phyloP scores from a whole-genome alignment of 1,139 yeast genomes.

The Debaryomycetaceae sp. region DNA sequence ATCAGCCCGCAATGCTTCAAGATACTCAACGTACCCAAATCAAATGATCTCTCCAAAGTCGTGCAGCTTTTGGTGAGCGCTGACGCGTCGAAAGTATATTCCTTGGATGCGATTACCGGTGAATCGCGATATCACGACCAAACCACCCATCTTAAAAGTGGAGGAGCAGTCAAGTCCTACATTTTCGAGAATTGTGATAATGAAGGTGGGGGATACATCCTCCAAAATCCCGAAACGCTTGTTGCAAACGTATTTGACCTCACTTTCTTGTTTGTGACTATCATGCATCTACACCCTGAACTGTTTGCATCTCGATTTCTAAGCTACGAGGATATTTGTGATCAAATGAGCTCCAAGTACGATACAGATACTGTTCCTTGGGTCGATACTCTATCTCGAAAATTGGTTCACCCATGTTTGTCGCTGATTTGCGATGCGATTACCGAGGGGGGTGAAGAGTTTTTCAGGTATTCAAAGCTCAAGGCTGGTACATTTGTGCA shows the following conservation, averaged over 20 bases:
- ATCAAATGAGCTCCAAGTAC: constrained; percentile 14
- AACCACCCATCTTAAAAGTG: constrained; percentile 10
- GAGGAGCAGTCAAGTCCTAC: constrained; percentile 25
- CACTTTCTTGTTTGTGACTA: constrained; percentile 28
- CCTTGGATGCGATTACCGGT: constrained; percentile 24
- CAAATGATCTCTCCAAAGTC: constrained; percentile 6
- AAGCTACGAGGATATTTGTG: constrained; percentile 39
- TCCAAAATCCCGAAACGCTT: constrained; percentile 27
- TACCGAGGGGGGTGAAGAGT: constrained; percentile 36
- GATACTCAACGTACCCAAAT: constrained; percentile 16
- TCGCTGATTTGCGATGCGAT: constrained; percentile 31
- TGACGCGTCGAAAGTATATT: constrained; percentile 12
- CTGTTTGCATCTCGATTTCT: constrained; percentile 23
- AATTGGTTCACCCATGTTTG: constrained; percentile 14
- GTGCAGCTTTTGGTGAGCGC: constrained; percentile 14
- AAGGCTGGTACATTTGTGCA: constrained; percentile 23
- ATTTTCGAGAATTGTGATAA: constrained; percentile 16
- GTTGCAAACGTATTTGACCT: constrained; percentile 34
- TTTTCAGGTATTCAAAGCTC: constrained; percentile 30
- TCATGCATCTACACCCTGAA: constrained; percentile 19
- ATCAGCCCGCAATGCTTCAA: constrained; percentile 4
- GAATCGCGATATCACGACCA: too few species aligned
- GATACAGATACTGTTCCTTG: too few species aligned
- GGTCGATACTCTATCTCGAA: not conserved
- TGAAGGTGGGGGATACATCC: constrained; percentile 14